Evolutionary conservation across 2,329 filamentous ascomycete species (phyloP), one percentile per base, ranked within the genome.

Genomic region (Zalaria sp.): DNA sequence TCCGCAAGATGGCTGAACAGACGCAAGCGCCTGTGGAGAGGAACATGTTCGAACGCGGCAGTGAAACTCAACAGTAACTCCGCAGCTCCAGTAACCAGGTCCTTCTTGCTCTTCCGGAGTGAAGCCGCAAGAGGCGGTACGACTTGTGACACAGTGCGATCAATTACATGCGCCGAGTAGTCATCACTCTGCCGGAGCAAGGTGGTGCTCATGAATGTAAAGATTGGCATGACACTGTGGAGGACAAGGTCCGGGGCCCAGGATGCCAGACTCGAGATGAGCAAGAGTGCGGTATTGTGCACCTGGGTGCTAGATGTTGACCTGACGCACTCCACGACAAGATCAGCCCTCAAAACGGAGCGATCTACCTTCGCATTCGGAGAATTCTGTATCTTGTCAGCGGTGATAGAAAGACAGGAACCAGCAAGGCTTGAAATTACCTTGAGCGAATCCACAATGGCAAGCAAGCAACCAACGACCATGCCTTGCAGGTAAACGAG

Each of bases 181-280:
- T 96, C 89, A 53, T 98, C 93, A 52, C 85, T 86, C 63, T 95
- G 89, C 38, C 84, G 80, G 39, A 98, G 72, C 18, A 95, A 81
- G 3, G 85, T 94, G 35, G 81, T 83, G 35, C 89, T 87, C 81
- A 96, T 95, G 58, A 96, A 95, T 0, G 91, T 96, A 64, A 98
- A 98, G 40, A 98, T 89, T 8, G 91, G 91, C 91, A 98, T 98
- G 41, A 98, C 85, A 52, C 87, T 95, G 63, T 98, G 89, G 43
- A 98, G 71, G 3, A 98, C 85, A 38, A 93, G 68, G 58, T 94
- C 88, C 0, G 93, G 91, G 0, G 86, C 85, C 50, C 88, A 83
- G 34, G 81, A 81, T 25, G 91, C 89, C 34, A 98, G 70, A 43
- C 79, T 82, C 25, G 89, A 87, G 44, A 96, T 84, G 26, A 98